phyloP scores from a whole-genome alignment of 208 protist genomes.

The Paratrypanosoma confusum region DNA sequence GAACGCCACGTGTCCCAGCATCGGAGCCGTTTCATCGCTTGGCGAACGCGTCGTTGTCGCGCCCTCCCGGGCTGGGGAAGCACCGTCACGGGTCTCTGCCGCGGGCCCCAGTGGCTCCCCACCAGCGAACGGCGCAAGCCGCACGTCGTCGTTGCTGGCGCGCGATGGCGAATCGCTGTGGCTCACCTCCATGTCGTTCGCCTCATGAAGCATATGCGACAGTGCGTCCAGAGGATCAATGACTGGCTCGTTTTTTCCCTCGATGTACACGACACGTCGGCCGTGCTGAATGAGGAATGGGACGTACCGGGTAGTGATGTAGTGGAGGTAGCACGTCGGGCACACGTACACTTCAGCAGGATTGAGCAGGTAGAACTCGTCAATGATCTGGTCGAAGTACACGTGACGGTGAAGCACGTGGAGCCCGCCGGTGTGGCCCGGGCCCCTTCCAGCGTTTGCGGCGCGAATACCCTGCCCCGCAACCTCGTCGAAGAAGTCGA shows the following conservation, averaged over 20 bases:
- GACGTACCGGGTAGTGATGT: slow-evolving; percentile 46
- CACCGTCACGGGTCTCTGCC: slow-evolving; percentile 8
- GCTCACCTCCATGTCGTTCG: background rate
- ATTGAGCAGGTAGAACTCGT: slow-evolving; percentile 74
- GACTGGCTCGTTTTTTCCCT: slow-evolving; percentile 18
- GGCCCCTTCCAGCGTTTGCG: background rate
- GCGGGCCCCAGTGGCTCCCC: slow-evolving; percentile 1
- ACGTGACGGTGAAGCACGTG: slow-evolving; percentile 50
- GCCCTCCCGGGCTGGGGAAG: slow-evolving; percentile 7
- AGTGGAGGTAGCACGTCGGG: slow-evolving; percentile 70
- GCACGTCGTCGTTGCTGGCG: background rate
- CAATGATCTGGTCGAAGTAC: slow-evolving; percentile 81
- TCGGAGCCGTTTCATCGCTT: background rate
- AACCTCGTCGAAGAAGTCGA: background rate
- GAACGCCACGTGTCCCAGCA: slow-evolving; percentile 56
- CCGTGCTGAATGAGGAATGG: slow-evolving; percentile 12
- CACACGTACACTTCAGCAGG: slow-evolving; percentile 72
- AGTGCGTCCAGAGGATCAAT: slow-evolving; percentile 71
- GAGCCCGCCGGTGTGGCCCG: slow-evolving; percentile 9
- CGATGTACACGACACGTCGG: slow-evolving; percentile 18
- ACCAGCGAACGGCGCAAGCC: too few relatives aligned
- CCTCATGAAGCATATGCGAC: slow-evolving; percentile 22
- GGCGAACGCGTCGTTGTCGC: too few relatives aligned
- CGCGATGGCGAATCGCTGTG: too few relatives aligned
- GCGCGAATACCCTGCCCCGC: slow-evolving; percentile 1